Base-by-base conservation (phyloP, 73 alveolate species). In the Paraurostyla sp. region DNA sequence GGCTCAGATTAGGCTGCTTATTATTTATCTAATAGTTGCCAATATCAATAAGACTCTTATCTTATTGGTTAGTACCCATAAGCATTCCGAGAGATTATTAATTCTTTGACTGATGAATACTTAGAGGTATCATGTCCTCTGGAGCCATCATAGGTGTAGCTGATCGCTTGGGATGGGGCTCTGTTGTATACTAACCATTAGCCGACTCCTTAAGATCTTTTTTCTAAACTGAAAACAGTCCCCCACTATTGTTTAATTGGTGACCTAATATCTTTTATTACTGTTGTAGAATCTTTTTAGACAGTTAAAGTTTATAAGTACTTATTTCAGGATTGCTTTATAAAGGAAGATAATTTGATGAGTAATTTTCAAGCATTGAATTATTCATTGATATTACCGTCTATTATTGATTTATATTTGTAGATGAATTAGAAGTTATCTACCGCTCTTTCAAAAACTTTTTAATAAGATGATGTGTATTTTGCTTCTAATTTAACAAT, bases 111-210 rank as follows among this genome's bases (percentile, higher is more conserved):
- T 22, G 13, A 15, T 73, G 38, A 23, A 50, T 23, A 32, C 65
- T 48, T 1, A 38, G 20, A 20, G 41, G 29, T 2, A 22, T 33
- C 46, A 51, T 71, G 11, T 73, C 86, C 25, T 73, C 32, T 16
- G 46, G 38, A 23, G 32, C 65, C 7, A 48, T 32, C 23, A 73
- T 73, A 35, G 89, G 89, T 78, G 89, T 54, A 16, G 78, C 76
- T n/a, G 76, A 18, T 29, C 89, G 50, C 23, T 78, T 54, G 33
- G 89, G 89, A 78, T 78, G 87, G 20, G 87, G 33, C 71, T 73
- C 87, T 23, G 87, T 73, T 0, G 46, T 45, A 50, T 73, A 73
- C 27, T 54, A 52, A 33, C 75, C 87, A 6, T 46, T 46, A 11
- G 11, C n/a, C n/a, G n/a, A n/a, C n/a, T n/a, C n/a, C n/a, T n/a